Evolutionary conservation across 208 protist species (phyloP).

Genomic region (Strigomonas culicis): DNA sequence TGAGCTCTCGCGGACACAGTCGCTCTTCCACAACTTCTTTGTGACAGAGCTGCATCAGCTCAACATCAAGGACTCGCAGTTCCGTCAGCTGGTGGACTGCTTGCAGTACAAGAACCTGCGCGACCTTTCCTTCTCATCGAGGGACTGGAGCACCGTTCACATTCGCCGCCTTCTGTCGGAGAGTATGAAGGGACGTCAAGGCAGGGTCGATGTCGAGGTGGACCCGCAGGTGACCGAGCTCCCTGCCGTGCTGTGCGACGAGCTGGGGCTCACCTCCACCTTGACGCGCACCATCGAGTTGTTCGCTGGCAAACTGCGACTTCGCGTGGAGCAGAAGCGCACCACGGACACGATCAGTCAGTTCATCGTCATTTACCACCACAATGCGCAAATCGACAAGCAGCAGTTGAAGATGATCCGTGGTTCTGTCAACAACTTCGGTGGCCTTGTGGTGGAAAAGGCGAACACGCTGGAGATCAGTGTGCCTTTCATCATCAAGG

Average conservation of each 20-base stretch:
- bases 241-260: slow-evolving; percentile 44
- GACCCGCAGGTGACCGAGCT: slow-evolving; percentile 49
- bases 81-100: slow-evolving; percentile 48
- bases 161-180: slow-evolving; percentile 49
- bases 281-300: slow-evolving; percentile 41
- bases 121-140: slow-evolving; percentile 34
- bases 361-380: slow-evolving; percentile 45
- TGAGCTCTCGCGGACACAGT: slow-evolving; percentile 41
- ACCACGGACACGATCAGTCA: slow-evolving; percentile 51
- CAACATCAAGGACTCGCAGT: slow-evolving; percentile 29
- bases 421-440: slow-evolving; percentile 42
- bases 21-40: slow-evolving; percentile 54
- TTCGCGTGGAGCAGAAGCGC: slow-evolving; percentile 52
- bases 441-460: slow-evolving; percentile 39
- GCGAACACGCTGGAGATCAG: slow-evolving; percentile 34
- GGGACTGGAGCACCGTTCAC: slow-evolving; percentile 41
- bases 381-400: slow-evolving; percentile 23
- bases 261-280: slow-evolving; percentile 28
- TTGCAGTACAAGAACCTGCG: slow-evolving; percentile 57
- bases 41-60: slow-evolving; percentile 36
- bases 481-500: slow-evolving; percentile 52
- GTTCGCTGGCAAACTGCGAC: slow-evolving; percentile 43
- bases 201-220: slow-evolving; percentile 46
- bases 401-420: slow-evolving; percentile 27
- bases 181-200: slow-evolving; percentile 40